A percentile compares a stretch with the other conserved stretches of the same genome.
These are phyloP conservation scores for Nitzschia putrida DNA, from an alignment of 108 stramenopile species.

Conservation along the genomic window DNA sequence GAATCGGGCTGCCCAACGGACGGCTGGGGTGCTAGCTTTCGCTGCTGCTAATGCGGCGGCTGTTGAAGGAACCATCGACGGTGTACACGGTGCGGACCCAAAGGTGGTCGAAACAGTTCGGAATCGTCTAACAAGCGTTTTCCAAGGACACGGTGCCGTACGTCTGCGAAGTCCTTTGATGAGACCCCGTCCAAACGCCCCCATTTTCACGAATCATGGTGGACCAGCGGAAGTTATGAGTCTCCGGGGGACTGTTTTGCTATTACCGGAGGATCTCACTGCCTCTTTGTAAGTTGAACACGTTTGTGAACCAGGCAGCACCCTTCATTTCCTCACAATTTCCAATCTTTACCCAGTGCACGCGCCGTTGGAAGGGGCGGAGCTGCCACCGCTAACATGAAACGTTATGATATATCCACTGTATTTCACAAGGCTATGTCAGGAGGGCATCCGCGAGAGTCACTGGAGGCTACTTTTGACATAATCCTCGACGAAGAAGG, in stretches of 20 bases:
- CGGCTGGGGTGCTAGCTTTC: slow-evolving; percentile 66
- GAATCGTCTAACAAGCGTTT: slow-evolving; percentile 43
- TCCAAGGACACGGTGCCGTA: slow-evolving; percentile 73
- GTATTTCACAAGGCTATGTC: slow-evolving; percentile 68
- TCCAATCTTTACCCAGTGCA: slow-evolving; percentile 27
- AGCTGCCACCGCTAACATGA: slow-evolving; percentile 57
- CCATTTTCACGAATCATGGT: slow-evolving; percentile 12
- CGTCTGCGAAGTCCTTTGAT: slow-evolving; percentile 63
- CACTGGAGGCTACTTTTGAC: slow-evolving; percentile 81
- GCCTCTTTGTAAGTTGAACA: slow-evolving; percentile 51
- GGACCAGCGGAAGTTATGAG: slow-evolving; percentile 75
- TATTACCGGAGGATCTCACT: slow-evolving; percentile 69
- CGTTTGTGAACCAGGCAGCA: no score
- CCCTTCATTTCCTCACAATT: neutral
- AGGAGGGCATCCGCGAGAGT: slow-evolving; percentile 78
- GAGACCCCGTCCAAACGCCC: slow-evolving; percentile 42
- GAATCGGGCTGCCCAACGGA: slow-evolving; percentile 64
- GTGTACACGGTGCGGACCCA: slow-evolving; percentile 72
- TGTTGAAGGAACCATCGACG: slow-evolving; percentile 54
- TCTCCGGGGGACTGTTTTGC: slow-evolving; percentile 52
- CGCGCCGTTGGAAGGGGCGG: slow-evolving; percentile 75
- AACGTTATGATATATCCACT: slow-evolving; percentile 69
- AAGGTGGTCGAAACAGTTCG: slow-evolving; percentile 58
- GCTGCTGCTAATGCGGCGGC: slow-evolving; percentile 66
- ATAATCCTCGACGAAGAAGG: slow-evolving; percentile 63